Evolutionary conservation across 1,284 basidiomycete genomes (phyloP), one percentile per base, ranked within the genome.

Genomic region (Anthracocystis setariae): DNA sequence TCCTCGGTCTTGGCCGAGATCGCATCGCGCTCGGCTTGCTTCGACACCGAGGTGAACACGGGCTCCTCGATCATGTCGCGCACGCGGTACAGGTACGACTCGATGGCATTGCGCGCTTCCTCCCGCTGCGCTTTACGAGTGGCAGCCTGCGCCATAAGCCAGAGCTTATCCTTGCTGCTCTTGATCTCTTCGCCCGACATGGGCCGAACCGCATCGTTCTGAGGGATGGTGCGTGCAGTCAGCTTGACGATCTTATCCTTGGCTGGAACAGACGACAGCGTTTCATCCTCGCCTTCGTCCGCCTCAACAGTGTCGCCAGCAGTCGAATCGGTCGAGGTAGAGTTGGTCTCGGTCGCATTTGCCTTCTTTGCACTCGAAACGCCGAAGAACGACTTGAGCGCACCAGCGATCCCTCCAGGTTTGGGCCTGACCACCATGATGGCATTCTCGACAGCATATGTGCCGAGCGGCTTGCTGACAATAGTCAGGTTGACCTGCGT

Each of bases 41-140:
- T 40, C 90, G 92, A 81, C 89, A 94, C 79, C 90, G 90, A 82
- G 88, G 88, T 84, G 93, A 91, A 17, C 5, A 52, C 1, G 85
- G 81, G 69, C 37, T 89, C 88, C 24, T 89, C 87, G 9, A 98
- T 85, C 23, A 94, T 86, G 80, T 94, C 94, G 21, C 92, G 89
- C 32, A 97, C 85, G 57, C 90, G 89, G 85, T 99, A 99, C 18
- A 98, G 84, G 83, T 94, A 95, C 24, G 90, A 88, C 84, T 99
- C 96, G 56, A 99, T 89, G 25, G 88, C 87, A 84, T 99, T 99
- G 55, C 90, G 88, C 1, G 93, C 92, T 83, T 98, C 95, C 80
- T 95, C 95, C 48, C 89, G 89, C 51, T 89, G 88, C 25, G 86
- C 87, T 81, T 93, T 93, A 18, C 89, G 88, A 1, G 86, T 85